phyloP scores from a whole-genome alignment of 2,329 filamentous ascomycete species.

The Penicillium sp. region DNA sequence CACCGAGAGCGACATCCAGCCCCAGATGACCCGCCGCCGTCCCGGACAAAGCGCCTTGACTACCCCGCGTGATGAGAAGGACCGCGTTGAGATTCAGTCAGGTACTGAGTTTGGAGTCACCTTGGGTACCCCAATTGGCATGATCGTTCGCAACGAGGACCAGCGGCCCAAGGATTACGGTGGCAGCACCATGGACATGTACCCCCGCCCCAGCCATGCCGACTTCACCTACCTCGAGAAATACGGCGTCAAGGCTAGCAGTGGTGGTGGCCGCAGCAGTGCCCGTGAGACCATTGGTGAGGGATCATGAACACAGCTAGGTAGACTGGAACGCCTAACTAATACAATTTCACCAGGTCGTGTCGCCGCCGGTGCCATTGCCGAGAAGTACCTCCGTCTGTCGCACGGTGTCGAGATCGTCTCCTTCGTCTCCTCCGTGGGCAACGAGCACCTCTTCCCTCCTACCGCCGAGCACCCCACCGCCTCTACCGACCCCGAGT shows the following conservation, averaged over 20 bases:
- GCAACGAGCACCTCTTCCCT: slow-evolving; percentile 74
- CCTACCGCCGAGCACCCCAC: slow-evolving; percentile 67
- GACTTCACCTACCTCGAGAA: slow-evolving; percentile 98
- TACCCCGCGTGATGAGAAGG: slow-evolving; percentile 90
- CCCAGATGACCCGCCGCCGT: slow-evolving; percentile 85
- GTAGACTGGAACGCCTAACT: neutral
- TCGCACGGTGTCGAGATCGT: slow-evolving; percentile 87
- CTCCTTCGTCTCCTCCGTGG: slow-evolving; percentile 84
- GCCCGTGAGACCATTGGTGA: slow-evolving; percentile 91
- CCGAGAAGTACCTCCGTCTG: slow-evolving; percentile 84
- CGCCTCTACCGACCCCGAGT: slow-evolving; percentile 73
- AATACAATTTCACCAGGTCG: slow-evolving; percentile 51
- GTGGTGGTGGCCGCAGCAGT: slow-evolving; percentile 83
- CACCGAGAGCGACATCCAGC: slow-evolving; percentile 85
- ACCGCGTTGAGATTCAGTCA: slow-evolving; percentile 86
- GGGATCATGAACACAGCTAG: slow-evolving; percentile 2
- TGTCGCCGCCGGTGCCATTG: slow-evolving; percentile 87
- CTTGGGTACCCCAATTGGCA: slow-evolving; percentile 83
- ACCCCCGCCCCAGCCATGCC: slow-evolving; percentile 87
- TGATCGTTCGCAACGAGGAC: slow-evolving; percentile 89
- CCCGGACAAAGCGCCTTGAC: slow-evolving; percentile 89
- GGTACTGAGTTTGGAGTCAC: slow-evolving; percentile 89
- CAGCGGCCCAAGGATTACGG: slow-evolving; percentile 92
- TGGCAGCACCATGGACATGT: slow-evolving; percentile 83
- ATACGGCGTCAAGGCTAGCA: slow-evolving; percentile 90